Evolutionary conservation across 2,329 filamentous ascomycete genomes (phyloP).

Genomic region (Leptographium procerum): DNA sequence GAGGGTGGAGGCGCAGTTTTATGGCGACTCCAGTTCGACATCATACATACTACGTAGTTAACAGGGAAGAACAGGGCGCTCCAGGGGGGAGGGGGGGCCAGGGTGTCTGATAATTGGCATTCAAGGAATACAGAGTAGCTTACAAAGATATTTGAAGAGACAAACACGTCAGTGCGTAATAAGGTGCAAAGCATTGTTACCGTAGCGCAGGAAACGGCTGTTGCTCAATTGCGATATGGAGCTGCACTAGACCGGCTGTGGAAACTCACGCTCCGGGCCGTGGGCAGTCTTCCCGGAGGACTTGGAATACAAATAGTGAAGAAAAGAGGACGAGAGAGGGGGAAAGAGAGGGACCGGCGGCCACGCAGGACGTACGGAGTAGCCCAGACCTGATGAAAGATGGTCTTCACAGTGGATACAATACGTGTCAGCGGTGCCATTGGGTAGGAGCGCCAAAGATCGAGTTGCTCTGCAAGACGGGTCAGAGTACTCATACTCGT

Average conservation of each 20-base stretch:
- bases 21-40: background rate
- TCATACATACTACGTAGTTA: too few species aligned
- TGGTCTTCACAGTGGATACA: background rate
- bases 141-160: background rate
- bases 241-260: background rate
- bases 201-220: background rate
- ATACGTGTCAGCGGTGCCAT: background rate
- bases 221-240: background rate
- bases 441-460: too few species aligned
- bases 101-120: background rate
- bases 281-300: too few species aligned
- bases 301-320: background rate
- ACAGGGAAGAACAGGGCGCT: too few species aligned
- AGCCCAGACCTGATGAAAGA: background rate
- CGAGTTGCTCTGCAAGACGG: too few species aligned
- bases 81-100: too few species aligned
- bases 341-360: background rate
- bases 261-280: background rate
- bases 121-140: too few species aligned
- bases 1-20: background rate
- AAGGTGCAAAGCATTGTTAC: background rate
- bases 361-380: too few species aligned
- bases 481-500: too few species aligned
- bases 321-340: too few species aligned
- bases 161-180: background rate